Percentiles rank a stretch among this genome's conserved stretches.
Evolutionary conservation across 1,139 yeast genomes (phyloP).

Genomic region (Blastobotrys persicus): DNA sequence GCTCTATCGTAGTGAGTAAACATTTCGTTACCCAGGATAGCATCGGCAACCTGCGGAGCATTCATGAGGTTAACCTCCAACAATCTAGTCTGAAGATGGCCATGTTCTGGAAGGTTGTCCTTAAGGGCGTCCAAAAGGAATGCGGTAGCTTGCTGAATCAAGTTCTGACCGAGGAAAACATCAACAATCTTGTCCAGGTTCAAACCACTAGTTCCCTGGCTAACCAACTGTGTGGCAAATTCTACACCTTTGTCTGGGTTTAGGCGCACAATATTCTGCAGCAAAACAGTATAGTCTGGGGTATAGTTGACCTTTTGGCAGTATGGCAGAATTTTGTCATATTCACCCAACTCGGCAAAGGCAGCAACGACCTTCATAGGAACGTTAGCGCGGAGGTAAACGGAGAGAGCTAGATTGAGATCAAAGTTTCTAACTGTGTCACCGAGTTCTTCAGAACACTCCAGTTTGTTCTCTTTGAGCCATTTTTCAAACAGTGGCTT

Average conservation of each 20-base stretch:
- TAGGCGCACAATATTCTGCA: conserved; percentile 86
- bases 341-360: conserved; percentile 93
- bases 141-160: conserved; percentile 98
- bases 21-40: conserved; percentile 93
- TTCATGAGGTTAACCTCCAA: conserved; percentile 89
- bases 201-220: conserved; percentile 58
- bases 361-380: conserved; percentile 90
- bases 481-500: conserved; percentile 93
- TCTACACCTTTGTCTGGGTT: conserved; percentile 99
- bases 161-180: conserved; percentile 90
- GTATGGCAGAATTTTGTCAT: conserved; percentile 92
- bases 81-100: conserved; percentile 91
- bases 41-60: conserved; percentile 99
- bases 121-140: conserved; percentile 93
- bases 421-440: conserved; percentile 91
- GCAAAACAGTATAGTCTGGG: conserved; percentile 87
- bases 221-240: conserved; percentile 84
- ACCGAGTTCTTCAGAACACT: conserved; percentile 93
- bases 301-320: conserved; percentile 84
- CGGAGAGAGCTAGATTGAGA: conserved; percentile 81
- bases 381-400: conserved; percentile 79
- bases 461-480: conserved; percentile 92
- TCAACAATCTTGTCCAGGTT: conserved; percentile 89
- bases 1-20: conserved; percentile 95
- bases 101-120: conserved; percentile 91